Evolutionary conservation across 164 flowering plant genomes (phyloP).

Genomic region (Vitis vinifera): ASM3070453v1 NC_081810.1:21185001-21185500

Average conservation of each 20-base stretch:
- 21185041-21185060: conserved; percentile 38
- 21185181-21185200: conserved; percentile 50
- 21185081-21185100: neutral
- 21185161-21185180: conserved; percentile 54
- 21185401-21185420: conserved; percentile 11
- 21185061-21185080: conserved; percentile 47
- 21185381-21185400: neutral
- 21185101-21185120: neutral
- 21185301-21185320: too few relatives aligned
- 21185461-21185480: conserved; percentile 33
- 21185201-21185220: conserved; percentile 65
- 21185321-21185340: too few relatives aligned
- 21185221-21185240: conserved; percentile 1
- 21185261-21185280: neutral
- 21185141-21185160: conserved; percentile 2
- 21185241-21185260: neutral
- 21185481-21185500: conserved; percentile 34
- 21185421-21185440: conserved; percentile 27
- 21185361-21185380: neutral
- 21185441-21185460: conserved; percentile 39
- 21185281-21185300: neutral
- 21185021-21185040: conserved; percentile 9
- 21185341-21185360: neutral
- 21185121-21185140: neutral
- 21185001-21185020: conserved; percentile 19